These are phyloP conservation scores for Elongisporangium senticosum DNA, from an alignment of 352 stramenopile species.

Conservation along the genomic window DNA sequence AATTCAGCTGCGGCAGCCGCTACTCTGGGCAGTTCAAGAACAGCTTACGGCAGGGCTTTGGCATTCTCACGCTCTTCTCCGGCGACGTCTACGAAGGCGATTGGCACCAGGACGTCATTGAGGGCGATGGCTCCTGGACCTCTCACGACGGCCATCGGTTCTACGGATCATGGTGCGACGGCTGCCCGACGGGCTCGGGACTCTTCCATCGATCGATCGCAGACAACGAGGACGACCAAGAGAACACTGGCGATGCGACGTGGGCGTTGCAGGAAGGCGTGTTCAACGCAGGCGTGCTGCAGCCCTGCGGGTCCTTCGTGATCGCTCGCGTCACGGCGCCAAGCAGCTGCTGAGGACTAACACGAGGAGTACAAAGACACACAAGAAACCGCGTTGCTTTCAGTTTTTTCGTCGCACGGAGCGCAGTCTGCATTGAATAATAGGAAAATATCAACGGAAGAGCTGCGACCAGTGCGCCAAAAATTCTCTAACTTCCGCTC, in stretches of 20 bases:
- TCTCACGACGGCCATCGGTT: constrained; percentile 35
- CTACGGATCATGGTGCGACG: constrained; percentile 51
- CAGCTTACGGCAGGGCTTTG: constrained; percentile 43
- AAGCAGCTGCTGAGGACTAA: not conserved
- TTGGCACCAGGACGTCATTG: constrained; percentile 40
- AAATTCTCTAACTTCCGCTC: constrained; percentile 77
- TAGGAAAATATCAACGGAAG: constrained; percentile 61
- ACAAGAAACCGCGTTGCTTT: constrained; percentile 10
- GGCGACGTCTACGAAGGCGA: constrained; percentile 68
- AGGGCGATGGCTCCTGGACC: constrained; percentile 65
- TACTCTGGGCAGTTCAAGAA: constrained; percentile 49
- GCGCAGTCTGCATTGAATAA: constrained; percentile 69
- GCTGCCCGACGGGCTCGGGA: constrained; percentile 43
- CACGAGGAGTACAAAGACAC: constrained; percentile 10
- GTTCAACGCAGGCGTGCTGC: constrained; percentile 40
- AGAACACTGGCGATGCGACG: constrained; percentile 3
- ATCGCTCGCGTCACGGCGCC: constrained; percentile 14
- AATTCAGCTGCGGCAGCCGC: constrained; percentile 46
- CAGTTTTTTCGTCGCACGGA: constrained; percentile 54
- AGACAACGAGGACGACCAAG: constrained; percentile 18
- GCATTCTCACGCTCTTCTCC: constrained; percentile 44
- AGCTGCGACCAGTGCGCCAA: constrained; percentile 45
- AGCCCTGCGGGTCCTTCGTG: constrained; percentile 35
- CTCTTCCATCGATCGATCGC: constrained; percentile 35
- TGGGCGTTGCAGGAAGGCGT: constrained; percentile 24